A percentile compares a stretch with the other conserved stretches of the same genome.
phyloP scores from a whole-genome alignment of 2,329 filamentous ascomycete species.

The Paecilomyces niveus region DNA sequence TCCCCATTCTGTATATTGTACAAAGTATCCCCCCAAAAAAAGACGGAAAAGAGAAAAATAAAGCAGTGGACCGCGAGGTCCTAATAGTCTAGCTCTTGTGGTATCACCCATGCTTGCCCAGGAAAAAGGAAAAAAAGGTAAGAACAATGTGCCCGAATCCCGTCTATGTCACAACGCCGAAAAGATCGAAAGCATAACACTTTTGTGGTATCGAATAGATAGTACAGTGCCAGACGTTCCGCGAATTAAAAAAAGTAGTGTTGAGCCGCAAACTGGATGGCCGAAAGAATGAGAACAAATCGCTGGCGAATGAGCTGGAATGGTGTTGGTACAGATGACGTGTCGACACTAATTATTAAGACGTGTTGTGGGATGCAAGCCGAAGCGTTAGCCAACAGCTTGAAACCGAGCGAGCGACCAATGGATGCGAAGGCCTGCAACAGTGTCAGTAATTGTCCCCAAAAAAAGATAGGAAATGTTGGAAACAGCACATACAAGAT shows the following conservation, averaged over 20 bases:
- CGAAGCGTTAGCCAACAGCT: background rate
- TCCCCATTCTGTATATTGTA: slow-evolving; percentile 11
- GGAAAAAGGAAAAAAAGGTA: background rate
- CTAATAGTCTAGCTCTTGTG: slow-evolving; percentile 29
- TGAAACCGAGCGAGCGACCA: background rate
- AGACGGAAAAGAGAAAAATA: slow-evolving; percentile 9
- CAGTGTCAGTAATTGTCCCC: background rate
- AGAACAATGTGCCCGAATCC: slow-evolving; percentile 23
- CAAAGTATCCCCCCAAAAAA: slow-evolving; percentile 9
- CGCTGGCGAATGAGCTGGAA: background rate
- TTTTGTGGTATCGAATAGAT: slow-evolving; percentile 1
- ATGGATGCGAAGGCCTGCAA: background rate
- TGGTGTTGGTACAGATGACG: slow-evolving; percentile 1
- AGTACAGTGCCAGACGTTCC: background rate
- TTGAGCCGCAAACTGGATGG: slow-evolving; percentile 4
- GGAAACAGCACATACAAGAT: background rate
- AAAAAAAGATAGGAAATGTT: background rate
- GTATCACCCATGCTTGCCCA: slow-evolving; percentile 28
- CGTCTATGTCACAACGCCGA: slow-evolving; percentile 34
- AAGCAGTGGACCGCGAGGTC: slow-evolving; percentile 29
- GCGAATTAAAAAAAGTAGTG: slow-evolving; percentile 5
- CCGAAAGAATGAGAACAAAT: background rate
- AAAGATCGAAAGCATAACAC: slow-evolving; percentile 1
- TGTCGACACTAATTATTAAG: slow-evolving; percentile 1
- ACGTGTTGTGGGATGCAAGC: background rate